phyloP scores from a whole-genome alignment of 805 yeast genomes.

The Metschnikowia drakensbergensis region DNA sequence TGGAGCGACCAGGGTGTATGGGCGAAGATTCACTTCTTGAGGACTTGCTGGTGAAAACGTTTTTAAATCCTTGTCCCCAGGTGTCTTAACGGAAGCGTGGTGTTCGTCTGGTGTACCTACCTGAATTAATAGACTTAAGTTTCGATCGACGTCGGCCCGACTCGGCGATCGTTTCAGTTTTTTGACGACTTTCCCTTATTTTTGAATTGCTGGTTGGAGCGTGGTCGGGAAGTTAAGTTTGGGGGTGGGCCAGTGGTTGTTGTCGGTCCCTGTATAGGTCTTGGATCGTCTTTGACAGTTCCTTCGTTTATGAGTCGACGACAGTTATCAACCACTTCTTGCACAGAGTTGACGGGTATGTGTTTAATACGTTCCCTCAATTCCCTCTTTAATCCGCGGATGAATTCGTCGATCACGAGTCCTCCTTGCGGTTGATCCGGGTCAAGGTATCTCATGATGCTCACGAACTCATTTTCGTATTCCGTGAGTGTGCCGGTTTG shows the following conservation, averaged over 20 bases:
- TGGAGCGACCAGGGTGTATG: neutral
- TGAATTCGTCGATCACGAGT: no score
- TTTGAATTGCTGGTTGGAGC: neutral
- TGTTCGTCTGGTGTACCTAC: neutral
- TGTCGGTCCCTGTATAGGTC: neutral
- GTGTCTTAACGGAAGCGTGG: neutral
- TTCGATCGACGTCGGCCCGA: neutral
- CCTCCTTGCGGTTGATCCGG: no score
- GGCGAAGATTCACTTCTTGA: neutral
- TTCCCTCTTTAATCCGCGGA: no score
- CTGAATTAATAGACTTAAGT: neutral
- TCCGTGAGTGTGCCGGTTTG: no score
- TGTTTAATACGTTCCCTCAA: no score
- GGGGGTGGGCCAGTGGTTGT: neutral
- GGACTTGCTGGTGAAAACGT: neutral
- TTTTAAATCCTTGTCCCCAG: neutral
- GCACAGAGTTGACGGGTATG: no score
- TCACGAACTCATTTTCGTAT: no score
- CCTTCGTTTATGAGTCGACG: no score
- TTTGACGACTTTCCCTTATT: neutral
- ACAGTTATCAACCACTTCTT: no score
- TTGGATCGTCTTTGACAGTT: no score
- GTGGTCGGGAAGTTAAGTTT: neutral
- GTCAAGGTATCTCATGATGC: no score
- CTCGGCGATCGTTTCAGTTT: neutral